Base-by-base conservation (phyloP, 371 early-diverging fungal species). In the Mucor plumbeus region DNA sequence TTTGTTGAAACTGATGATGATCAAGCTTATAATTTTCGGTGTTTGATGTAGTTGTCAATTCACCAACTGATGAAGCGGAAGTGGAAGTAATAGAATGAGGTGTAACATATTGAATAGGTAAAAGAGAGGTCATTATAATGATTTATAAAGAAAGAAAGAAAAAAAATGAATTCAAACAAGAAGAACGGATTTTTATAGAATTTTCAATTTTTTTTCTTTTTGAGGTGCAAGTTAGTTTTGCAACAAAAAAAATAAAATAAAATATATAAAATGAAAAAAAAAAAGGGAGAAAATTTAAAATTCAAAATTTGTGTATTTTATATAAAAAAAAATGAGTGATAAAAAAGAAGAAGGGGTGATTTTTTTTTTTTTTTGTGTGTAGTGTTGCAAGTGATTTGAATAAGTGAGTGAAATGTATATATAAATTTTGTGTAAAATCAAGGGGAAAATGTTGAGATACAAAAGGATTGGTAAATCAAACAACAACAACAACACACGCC, bases 61-160 rank as follows among this genome's bases (percentile, higher is more conserved):
- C 15, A 43, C 14, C 43, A 43, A 43, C 43, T 14, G 43, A 43
- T 43, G 43, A 43, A 15, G 43, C 43, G 43, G 43, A 43, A 43
- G 43, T 31, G 41, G 41, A 14, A 26, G 17, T 59, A 39, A 15
- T 43, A 43, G 43, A 43, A 43, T 43, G 50, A 44, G 71, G 70
- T 56, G 61, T 61, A 48, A 48, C 61, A 74, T 70, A 80, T 74
- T 79, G 72, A 72, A 72, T 68, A 71, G 70, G 61, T 62, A 70
- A 53, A 36, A 70, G 66, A 48, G 70, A 65, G 15, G 66, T 62
- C 65, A 64, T 62, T 62, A 26, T 48, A 11, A 15, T 50, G 26
- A 26, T 26, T 14, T 47, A 14, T 21, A 19, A 41, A 57, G 40
- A 43, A 47, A 19, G 21, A 35, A 21, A 47, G 47, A 44, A 21